Evolutionary conservation across 2,329 filamentous ascomycete species (phyloP), one percentile per base, ranked within the genome.

Genomic region (Aspergillus oerlinghausenensis): DNA sequence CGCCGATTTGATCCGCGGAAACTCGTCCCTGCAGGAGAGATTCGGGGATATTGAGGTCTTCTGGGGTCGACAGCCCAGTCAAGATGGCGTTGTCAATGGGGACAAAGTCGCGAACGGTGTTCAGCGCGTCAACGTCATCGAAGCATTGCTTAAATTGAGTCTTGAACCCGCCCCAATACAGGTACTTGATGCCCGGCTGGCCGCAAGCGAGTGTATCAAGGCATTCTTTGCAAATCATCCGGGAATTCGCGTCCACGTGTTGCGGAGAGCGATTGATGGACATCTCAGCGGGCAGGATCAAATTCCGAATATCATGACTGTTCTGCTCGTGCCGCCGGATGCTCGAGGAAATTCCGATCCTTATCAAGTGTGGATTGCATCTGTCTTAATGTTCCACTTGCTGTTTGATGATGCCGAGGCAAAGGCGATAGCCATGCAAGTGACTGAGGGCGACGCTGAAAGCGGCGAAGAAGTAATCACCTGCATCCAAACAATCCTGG

Each of bases 381-480:
- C 90, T 48, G 87, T 92, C 26, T 84, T 97, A 54, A 82, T 94
- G 60, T 88, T 96, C 64, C 92, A 97, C 66, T 79, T 99, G 10
- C 75, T 97, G 19, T 88, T 87, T 60, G 90, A 96, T 58, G 88
- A 94, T 63, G 77, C 84, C 3, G 84, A 89, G 61, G 90, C 90
- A 1, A 97, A 97, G 71, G 80, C 82, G 5, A 80, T 89, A 51
- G 86, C 92, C 19, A 90, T 95, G 82, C 82, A 83, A 23, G 86
- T 99, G 21, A 90, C 87, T 0, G 93, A 97, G 73, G 94, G 94
- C 10, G 90, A 97, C 71, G 89, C 90, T 23, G 87, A 88, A 35
- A 90, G 82, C 63, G 94, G 93, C 3, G 94, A 99, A 76, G 94
- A 99, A 73, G 91, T 97, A 11, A 88, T 99, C 11, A 97, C 93